Evolutionary conservation across 202 grass and related monocot species (phyloP), one percentile per base, ranked within the genome.

Genomic region (Panicum hallii): DNA sequence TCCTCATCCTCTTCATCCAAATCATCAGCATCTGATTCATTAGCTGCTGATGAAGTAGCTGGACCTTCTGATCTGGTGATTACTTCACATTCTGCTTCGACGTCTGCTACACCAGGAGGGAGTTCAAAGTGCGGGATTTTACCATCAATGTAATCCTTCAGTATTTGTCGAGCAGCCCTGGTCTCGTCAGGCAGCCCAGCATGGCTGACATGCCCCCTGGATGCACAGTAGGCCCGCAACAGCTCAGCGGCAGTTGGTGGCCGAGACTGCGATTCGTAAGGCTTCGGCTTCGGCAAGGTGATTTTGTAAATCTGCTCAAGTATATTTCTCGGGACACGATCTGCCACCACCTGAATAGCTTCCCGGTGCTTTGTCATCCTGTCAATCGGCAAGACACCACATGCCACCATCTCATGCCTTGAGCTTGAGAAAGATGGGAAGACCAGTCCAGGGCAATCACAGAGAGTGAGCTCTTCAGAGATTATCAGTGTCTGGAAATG

Each of bases 401-500:
- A 98, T 57, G 95, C 91, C 36, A 98, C 93, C 93, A 98, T 98
- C 87, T 98, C 95, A 60, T 98, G 90, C 62, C 95, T 93, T 43
- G 95, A 98, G 78, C 93, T 93, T 77, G 95, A 95, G 78, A 98
- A 98, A 11, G 95, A 98, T 72, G 95, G 95, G 78, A 98, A 98
- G 52, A 98, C 95, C 62, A 98, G 85, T 69, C 95, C 95, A 77
- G 95, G 95, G 42, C 95, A 95, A 45, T 98, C 95, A 64, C 95
- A 98, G 1, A 98, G 83, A 52, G 90, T 89, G 52, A 98, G 93
- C 81, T 92, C 95, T 46, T 95, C 87, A 12, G 95, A 98, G 26
- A 98, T 98, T 74, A 98, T 93, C 55, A 98, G 42, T 50, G 95
- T 98, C 83, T 98, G 95, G 84, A 98, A 98, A 87, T 98, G 95